Conservation (phyloP, 352 stramenopile species). For the Thalassiosira hispida region DNA sequence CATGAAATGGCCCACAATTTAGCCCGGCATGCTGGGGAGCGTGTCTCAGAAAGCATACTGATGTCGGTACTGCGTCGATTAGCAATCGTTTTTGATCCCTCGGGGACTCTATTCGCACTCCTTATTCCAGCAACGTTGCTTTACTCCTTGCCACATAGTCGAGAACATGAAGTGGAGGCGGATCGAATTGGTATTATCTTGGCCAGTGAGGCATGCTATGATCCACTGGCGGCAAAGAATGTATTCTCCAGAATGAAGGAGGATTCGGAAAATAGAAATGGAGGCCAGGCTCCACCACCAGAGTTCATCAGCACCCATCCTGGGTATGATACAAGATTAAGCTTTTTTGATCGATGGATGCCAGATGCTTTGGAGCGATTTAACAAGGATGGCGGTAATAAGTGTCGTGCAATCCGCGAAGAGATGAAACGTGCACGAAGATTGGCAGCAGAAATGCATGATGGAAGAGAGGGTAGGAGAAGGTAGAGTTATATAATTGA, state of each 20-base stretch:
- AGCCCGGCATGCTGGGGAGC: constrained; percentile 77
- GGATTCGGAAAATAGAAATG: constrained; percentile 25
- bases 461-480: background rate
- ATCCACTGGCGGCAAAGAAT: constrained; percentile 65
- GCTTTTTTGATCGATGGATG: constrained; percentile 71
- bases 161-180: constrained; percentile 78
- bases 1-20: constrained; percentile 62
- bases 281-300: constrained; percentile 36
- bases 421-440: constrained; percentile 56
- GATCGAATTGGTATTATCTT: constrained; percentile 79
- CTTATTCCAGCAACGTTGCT: constrained; percentile 57
- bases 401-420: constrained; percentile 51
- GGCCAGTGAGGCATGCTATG: constrained; percentile 73
- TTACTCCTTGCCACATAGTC: constrained; percentile 55
- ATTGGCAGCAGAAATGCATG: constrained; percentile 30
- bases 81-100: constrained; percentile 74
- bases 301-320: constrained; percentile 82
- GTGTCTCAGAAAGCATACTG: constrained; percentile 60
- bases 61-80: constrained; percentile 56
- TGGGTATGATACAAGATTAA: constrained; percentile 64
- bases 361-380: constrained; percentile 56
- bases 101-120: constrained; percentile 58
- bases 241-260: constrained; percentile 75
- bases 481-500: background rate
- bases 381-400: constrained; percentile 43